These are phyloP conservation scores for Ogataea populi-albae DNA, from an alignment of 805 yeast species.

Conservation along the genomic window DNA sequence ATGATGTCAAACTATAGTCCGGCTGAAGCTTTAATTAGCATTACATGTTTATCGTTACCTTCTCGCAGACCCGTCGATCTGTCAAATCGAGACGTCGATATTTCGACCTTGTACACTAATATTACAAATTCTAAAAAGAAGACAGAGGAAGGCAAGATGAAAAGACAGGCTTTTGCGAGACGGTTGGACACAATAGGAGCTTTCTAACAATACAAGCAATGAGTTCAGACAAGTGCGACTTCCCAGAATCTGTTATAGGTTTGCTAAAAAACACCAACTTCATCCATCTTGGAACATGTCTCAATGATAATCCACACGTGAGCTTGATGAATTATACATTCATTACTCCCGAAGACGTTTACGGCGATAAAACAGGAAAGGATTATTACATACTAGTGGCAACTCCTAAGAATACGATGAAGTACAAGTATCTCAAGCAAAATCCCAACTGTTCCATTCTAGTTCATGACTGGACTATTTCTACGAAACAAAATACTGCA, in stretches of 20 bases:
- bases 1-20: too few relatives aligned
- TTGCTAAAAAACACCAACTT: constrained; percentile 61
- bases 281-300: constrained; percentile 82
- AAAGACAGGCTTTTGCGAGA: too few relatives aligned
- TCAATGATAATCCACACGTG: constrained; percentile 70
- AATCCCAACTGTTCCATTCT: constrained; percentile 81
- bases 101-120: too few relatives aligned
- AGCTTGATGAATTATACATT: constrained; percentile 89
- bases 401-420: constrained; percentile 68
- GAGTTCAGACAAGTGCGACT: constrained; percentile 15
- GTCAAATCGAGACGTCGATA: too few relatives aligned
- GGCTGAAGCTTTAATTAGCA: too few relatives aligned
- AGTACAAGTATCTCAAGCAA: constrained; percentile 61
- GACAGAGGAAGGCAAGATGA: too few relatives aligned
- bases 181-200: too few relatives aligned
- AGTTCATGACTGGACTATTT: constrained; percentile 86
- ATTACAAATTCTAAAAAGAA: too few relatives aligned
- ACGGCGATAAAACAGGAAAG: constrained; percentile 11
- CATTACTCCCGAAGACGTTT: constrained; percentile 40
- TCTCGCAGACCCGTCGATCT: too few relatives aligned
- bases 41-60: too few relatives aligned
- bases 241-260: constrained; percentile 35
- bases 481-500: constrained; percentile 21
- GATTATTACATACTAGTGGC: constrained; percentile 62
- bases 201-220: too few relatives aligned